These are phyloP conservation scores for Xanthoconium stramineum DNA, from an alignment of 768 basidiomycete genomes.

Conservation along the genomic window DNA sequence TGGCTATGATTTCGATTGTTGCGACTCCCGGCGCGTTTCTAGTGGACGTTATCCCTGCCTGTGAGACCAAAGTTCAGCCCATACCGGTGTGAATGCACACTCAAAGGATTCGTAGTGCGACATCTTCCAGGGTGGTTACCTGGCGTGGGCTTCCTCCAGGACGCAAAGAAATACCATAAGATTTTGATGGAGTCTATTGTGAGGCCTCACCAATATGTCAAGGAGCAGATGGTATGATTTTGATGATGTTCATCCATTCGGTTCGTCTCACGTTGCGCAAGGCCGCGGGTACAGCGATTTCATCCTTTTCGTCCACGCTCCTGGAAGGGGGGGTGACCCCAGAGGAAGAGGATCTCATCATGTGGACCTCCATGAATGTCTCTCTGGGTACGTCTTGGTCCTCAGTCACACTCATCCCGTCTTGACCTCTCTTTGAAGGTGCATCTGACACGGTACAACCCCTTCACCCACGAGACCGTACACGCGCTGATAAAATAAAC, in stretches of 20 bases:
- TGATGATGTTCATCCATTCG: neutral
- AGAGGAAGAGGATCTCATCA: conserved; percentile 21
- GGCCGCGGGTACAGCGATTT: conserved; percentile 15
- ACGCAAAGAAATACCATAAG: conserved; percentile 24
- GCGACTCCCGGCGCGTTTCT: conserved; percentile 13
- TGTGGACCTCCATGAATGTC: conserved; percentile 12
- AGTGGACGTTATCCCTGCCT: conserved; percentile 21
- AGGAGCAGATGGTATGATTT: conserved; percentile 42
- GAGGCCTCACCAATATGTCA: conserved; percentile 43
- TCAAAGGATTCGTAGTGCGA: conserved; percentile 18
- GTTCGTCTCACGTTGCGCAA: conserved; percentile 1
- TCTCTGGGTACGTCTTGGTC: conserved; percentile 9
- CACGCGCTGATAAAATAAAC: conserved; percentile 13
- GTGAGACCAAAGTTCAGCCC: conserved; percentile 1
- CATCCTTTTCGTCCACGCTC: conserved; percentile 19
- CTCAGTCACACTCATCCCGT: neutral
- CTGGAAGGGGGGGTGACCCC: conserved; percentile 9
- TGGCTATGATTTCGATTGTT: conserved; percentile 12
- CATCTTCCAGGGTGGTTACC: conserved; percentile 36
- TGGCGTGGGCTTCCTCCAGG: conserved; percentile 33
- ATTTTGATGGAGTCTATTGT: conserved; percentile 38
- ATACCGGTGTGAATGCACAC: neutral
- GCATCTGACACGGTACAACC: conserved; percentile 44
- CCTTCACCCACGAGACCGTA: conserved; percentile 36
- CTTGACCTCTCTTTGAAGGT: conserved; percentile 13